phyloP scores from a whole-genome alignment of 1,139 yeast species.

The Eremothecium gossypii region DNA sequence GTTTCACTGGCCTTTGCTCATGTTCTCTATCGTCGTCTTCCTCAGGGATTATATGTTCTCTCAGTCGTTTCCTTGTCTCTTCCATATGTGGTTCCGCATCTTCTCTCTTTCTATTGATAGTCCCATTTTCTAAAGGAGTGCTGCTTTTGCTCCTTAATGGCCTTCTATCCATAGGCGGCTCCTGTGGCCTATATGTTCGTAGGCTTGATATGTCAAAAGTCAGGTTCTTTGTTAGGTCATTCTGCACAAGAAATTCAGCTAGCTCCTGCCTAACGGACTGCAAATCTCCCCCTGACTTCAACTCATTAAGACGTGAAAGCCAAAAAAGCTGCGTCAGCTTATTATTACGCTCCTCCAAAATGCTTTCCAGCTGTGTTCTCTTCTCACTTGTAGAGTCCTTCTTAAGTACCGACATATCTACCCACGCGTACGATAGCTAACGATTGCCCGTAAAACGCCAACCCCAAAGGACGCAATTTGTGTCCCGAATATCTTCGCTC shows the following conservation, averaged over 20 bases:
- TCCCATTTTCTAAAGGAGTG: slow-evolving; percentile 9
- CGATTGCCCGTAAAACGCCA: too few relatives aligned
- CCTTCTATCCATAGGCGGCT: slow-evolving; percentile 8
- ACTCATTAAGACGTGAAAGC: slow-evolving; percentile 35
- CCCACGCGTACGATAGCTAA: too few relatives aligned
- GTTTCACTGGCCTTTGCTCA: neutral
- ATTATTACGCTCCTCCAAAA: slow-evolving; percentile 39
- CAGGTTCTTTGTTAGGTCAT: slow-evolving; percentile 19
- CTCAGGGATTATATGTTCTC: slow-evolving; percentile 1
- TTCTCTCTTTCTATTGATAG: slow-evolving; percentile 2
- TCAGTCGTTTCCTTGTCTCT: slow-evolving; percentile 1
- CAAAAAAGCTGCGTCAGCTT: slow-evolving; percentile 49
- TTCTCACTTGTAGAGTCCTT: slow-evolving; percentile 1
- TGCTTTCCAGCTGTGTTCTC: slow-evolving; percentile 2
- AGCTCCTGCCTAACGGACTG: slow-evolving; percentile 15
- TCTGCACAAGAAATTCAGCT: slow-evolving; percentile 15
- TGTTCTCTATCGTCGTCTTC: neutral
- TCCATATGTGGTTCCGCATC: neutral
- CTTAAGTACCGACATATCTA: slow-evolving; percentile 3
- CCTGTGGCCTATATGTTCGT: slow-evolving; percentile 14
- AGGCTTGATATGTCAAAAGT: slow-evolving; percentile 14
- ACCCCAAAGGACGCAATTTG: too few relatives aligned
- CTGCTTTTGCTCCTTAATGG: slow-evolving; percentile 8
- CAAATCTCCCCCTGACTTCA: slow-evolving; percentile 20
- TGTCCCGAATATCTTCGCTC: too few relatives aligned